Percentiles rank a stretch among this genome's conserved stretches.
Conservation (phyloP, 768 basidiomycete species). For the Calocera cornea region DNA sequence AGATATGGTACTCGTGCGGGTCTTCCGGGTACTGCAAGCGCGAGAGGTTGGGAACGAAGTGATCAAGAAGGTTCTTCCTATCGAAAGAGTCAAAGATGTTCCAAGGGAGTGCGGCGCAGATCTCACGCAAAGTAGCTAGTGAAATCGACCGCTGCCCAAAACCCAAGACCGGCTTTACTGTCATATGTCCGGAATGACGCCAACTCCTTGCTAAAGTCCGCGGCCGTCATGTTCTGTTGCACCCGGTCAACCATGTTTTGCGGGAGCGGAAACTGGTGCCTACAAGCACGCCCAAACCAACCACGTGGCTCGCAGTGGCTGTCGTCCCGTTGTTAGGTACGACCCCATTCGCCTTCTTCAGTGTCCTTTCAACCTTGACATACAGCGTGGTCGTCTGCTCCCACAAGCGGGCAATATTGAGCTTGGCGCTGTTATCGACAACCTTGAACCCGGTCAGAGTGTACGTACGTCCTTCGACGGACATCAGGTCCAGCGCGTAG, state of each 20-base stretch:
- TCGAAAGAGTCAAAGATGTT: background rate
- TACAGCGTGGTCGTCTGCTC: slow-evolving; percentile 3
- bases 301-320: background rate
- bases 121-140: background rate
- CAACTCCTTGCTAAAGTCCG: slow-evolving; percentile 5
- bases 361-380: background rate
- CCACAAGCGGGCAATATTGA: slow-evolving; percentile 1
- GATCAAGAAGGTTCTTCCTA: background rate
- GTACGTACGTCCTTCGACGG: background rate
- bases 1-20: background rate
- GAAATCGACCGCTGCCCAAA: background rate
- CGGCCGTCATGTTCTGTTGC: background rate
- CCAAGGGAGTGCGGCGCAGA: background rate
- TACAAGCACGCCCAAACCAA: background rate
- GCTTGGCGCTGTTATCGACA: slow-evolving; percentile 6
- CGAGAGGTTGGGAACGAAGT: background rate
- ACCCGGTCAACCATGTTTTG: background rate
- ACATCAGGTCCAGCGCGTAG: slow-evolving; percentile 7
- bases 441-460: slow-evolving; percentile 5
- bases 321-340: background rate
- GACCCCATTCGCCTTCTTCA: background rate
- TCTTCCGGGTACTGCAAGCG: background rate
- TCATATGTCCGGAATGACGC: background rate
- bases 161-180: background rate
- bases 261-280: background rate